Base-by-base conservation (phyloP, 768 basidiomycete species). In the Tephrocybe rancida region DNA sequence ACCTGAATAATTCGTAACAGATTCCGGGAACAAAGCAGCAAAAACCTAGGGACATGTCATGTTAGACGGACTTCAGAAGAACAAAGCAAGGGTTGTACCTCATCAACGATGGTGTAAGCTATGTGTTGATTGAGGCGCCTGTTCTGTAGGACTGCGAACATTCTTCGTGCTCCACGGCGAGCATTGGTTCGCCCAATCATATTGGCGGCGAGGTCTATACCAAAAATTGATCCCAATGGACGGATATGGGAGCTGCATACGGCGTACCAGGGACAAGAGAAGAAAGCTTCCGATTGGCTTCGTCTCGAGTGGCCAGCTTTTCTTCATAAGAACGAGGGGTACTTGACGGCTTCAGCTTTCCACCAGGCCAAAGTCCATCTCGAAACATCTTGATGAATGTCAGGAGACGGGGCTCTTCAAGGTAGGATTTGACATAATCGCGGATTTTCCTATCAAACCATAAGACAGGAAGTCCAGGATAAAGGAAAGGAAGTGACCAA, bases 131-230 rank as follows among this genome's bases (percentile, higher is more conserved):
- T 97, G 27, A 98, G 76, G n/a, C 96, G 83, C 43, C 86, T 82
- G 66, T 98, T 97, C 70, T 99, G 97, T 38, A 98, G 67, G 1
- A 96, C 93, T 4, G 94, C 87, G 67, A 98, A 98, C 55, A 97
- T 90, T 44, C 94, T 81, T 35, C 94, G 81, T 8, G 96, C 95
- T 14, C 95, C 97, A 38, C 95, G 81, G 11, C 95, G 84, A 16
- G 96, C 95, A 65, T 99, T 98, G 3, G 91, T 88, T 26, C 95
- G 82, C n/a, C 97, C 97, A 60, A 98, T 98, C 89, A 98, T 94
- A 62, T 97, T 98, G 6, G 96, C 93, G 27, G 92, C 95, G 48
- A 98, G 72, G 64, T 98, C 96, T 97, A 60, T 8, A 35, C 19
- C 52, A 21, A 45, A 42, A 44, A 26, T 47, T 25, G 39, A 45